Conservation (phyloP, 257 asterid genomes). For the Gentiana straminea region DNA sequence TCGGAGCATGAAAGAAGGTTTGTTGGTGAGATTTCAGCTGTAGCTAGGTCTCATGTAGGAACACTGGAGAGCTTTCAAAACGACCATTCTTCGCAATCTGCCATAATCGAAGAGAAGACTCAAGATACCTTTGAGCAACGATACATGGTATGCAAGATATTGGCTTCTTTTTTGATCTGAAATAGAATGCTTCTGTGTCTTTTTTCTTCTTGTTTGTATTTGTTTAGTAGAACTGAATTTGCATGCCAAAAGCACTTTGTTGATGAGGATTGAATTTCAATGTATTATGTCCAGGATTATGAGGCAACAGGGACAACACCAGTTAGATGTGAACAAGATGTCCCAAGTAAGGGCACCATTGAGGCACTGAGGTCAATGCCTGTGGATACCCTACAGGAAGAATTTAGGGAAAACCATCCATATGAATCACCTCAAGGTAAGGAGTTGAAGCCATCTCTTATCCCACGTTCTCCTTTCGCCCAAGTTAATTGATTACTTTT, state of each 20-base stretch:
- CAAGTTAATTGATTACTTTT: conserved; percentile 38
- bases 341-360: conserved; percentile 58
- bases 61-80: conserved; percentile 36
- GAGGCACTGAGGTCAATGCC: conserved; percentile 77
- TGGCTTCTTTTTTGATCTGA: too few species aligned
- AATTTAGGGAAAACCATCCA: conserved; percentile 49
- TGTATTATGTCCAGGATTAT: conserved; percentile 40
- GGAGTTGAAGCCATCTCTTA: conserved; percentile 35
- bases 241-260: too few species aligned
- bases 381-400: conserved; percentile 58
- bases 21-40: conserved; percentile 35
- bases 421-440: conserved; percentile 34
- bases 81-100: conserved; percentile 45
- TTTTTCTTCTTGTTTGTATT: not conserved
- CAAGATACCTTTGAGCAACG: conserved; percentile 43
- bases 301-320: conserved; percentile 76
- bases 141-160: conserved; percentile 39
- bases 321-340: conserved; percentile 37
- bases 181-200: not conserved
- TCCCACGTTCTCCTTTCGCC: conserved; percentile 66
- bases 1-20: conserved; percentile 46
- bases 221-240: not conserved
- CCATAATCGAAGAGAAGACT: conserved; percentile 43
- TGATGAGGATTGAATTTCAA: too few species aligned
- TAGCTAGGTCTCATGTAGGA: conserved; percentile 43